Evolutionary conservation across 108 stramenopile species (phyloP).

Genomic region (Cyclotella sp.): DNA sequence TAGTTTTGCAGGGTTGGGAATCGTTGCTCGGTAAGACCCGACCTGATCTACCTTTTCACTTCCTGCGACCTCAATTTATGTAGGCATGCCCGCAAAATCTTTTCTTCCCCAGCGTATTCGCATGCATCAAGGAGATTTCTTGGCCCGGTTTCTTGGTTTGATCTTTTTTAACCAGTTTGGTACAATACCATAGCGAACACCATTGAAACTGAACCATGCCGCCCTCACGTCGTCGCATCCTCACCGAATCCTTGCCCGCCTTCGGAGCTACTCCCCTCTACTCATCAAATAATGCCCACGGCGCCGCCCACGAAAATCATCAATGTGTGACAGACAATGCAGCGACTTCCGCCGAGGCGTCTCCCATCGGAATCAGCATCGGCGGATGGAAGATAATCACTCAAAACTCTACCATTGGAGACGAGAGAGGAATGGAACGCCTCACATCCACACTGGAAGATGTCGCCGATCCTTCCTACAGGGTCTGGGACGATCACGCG

Average conservation of each 20-base stretch:
- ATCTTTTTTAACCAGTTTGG: too few species aligned
- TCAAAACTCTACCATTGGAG: constrained; percentile 48
- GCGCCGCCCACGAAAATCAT: not conserved
- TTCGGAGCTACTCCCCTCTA: constrained; percentile 12
- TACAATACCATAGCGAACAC: too few species aligned
- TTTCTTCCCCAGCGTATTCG: too few species aligned
- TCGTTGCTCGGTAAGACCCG: too few species aligned
- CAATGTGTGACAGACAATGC: not conserved
- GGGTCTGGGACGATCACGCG: not conserved
- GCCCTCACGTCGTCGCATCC: constrained; percentile 18
- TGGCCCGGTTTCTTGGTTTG: too few species aligned
- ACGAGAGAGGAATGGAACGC: constrained; percentile 36
- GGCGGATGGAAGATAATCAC: constrained; percentile 40
- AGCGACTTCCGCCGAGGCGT: not conserved
- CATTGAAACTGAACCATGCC: not conserved
- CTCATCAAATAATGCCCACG: not conserved
- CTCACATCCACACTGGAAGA: constrained; percentile 37
- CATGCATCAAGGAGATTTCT: too few species aligned
- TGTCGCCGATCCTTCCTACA: constrained; percentile 8
- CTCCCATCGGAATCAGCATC: constrained; percentile 35
- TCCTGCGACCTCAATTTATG: too few species aligned
- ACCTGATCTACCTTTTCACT: too few species aligned
- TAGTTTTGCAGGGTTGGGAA: too few species aligned
- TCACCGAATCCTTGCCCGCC: not conserved
- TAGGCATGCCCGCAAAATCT: too few species aligned